These are phyloP conservation scores for Arthrobotrys sphaeroides DNA, from an alignment of 2,329 filamentous ascomycete genomes.

Conservation along the genomic window DNA sequence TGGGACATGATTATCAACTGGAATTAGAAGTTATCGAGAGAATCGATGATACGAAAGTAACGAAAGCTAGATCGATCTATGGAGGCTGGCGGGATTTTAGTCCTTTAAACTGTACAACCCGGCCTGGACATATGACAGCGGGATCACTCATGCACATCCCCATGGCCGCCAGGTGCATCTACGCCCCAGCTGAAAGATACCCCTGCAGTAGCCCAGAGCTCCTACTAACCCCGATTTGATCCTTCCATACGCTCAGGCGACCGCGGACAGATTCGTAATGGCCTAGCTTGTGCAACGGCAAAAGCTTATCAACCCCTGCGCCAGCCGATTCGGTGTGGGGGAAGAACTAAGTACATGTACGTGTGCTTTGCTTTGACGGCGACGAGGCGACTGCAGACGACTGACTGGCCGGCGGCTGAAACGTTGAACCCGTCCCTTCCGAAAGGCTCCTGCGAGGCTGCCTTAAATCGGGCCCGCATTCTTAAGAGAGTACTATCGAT, in stretches of 20 bases:
- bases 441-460: conserved; percentile 28
- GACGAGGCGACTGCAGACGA: no score
- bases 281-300: conserved; percentile 13
- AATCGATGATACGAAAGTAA: no score
- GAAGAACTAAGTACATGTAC: background rate
- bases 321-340: background rate
- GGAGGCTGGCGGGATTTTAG: no score
- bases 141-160: background rate
- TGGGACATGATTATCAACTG: conserved; percentile 3
- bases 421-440: background rate
- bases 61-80: no score
- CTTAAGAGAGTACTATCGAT: no score
- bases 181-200: background rate
- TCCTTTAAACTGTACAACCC: no score
- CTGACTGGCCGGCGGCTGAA: conserved; percentile 21
- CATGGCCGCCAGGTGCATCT: no score
- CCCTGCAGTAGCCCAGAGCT: conserved; percentile 13
- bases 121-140: background rate
- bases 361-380: background rate
- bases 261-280: conserved; percentile 8
- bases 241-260: conserved; percentile 11
- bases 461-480: background rate
- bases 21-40: no score
- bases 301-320: background rate
- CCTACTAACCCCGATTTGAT: conserved; percentile 6